Evolutionary conservation across 2,329 filamentous ascomycete species (phyloP).

Genomic region (Xylaria sp.): DNA sequence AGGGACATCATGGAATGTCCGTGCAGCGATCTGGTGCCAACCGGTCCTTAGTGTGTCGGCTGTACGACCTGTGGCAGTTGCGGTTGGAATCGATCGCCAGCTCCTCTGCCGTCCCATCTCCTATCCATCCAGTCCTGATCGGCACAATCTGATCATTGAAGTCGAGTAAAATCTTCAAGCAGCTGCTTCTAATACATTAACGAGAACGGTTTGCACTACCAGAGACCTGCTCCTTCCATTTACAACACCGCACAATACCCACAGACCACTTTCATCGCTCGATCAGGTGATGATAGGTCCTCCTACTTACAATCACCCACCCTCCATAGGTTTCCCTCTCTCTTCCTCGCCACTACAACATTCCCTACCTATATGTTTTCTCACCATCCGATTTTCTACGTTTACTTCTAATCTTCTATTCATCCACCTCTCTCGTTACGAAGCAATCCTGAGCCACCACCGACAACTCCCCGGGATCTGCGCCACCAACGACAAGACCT

Average conservation of each 20-base stretch:
- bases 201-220: too few species aligned
- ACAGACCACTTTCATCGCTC: too few species aligned
- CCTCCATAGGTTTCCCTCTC: not conserved
- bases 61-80: not conserved
- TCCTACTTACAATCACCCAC: too few species aligned
- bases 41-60: not conserved
- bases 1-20: too few species aligned
- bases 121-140: not conserved
- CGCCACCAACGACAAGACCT: too few species aligned
- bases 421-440: not conserved
- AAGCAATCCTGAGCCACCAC: too few species aligned
- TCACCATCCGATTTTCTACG: not conserved
- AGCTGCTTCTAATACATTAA: too few species aligned
- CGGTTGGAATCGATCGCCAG: not conserved
- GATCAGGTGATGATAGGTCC: too few species aligned
- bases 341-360: not conserved
- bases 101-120: not conserved
- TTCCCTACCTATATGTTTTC: not conserved
- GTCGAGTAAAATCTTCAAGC: too few species aligned
- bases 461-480: too few species aligned
- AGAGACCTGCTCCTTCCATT: not conserved
- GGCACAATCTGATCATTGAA: too few species aligned
- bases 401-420: not conserved
- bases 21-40: not conserved
- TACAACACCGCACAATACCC: too few species aligned